Conservation (phyloP, 2,329 filamentous ascomycete species). For the Xylaria sp. region DNA sequence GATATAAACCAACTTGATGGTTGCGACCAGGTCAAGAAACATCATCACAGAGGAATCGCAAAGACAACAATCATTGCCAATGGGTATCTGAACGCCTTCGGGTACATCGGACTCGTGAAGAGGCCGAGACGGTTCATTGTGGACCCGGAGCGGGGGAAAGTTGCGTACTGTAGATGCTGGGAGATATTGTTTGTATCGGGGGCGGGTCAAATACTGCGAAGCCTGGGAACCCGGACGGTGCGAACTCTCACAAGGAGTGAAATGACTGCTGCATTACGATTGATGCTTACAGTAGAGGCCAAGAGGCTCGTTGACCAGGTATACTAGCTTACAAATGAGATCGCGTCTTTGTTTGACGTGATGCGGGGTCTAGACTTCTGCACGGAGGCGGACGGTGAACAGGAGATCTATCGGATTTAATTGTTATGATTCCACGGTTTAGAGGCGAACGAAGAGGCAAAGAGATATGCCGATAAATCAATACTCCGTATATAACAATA, state of each 20-base stretch:
- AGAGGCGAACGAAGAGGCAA: too few relatives aligned
- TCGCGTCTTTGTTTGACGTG: neutral
- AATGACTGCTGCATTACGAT: neutral
- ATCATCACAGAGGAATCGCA: neutral
- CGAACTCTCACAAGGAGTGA: neutral
- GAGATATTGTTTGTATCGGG: too few relatives aligned
- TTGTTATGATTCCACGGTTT: too few relatives aligned
- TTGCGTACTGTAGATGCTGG: neutral
- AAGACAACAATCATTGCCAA: neutral
- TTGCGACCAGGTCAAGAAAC: neutral
- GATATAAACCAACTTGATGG: neutral
- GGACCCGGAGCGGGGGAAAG: slow-evolving; percentile 20
- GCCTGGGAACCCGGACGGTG: neutral
- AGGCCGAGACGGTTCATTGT: slow-evolving; percentile 23
- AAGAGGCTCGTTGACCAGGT: neutral
- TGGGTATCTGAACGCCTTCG: neutral
- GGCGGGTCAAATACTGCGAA: slow-evolving; percentile 5
- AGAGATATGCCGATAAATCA: neutral
- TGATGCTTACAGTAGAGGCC: neutral
- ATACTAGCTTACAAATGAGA: neutral
- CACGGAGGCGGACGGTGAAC: neutral
- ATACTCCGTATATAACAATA: slow-evolving; percentile 3
- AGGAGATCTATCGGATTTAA: slow-evolving; percentile 23
- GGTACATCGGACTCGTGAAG: slow-evolving; percentile 17
- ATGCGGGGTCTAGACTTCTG: neutral